Evolutionary conservation across 805 yeast species (phyloP), one percentile per base, ranked within the genome.

Genomic region (Yarrowia osloensis): DNA sequence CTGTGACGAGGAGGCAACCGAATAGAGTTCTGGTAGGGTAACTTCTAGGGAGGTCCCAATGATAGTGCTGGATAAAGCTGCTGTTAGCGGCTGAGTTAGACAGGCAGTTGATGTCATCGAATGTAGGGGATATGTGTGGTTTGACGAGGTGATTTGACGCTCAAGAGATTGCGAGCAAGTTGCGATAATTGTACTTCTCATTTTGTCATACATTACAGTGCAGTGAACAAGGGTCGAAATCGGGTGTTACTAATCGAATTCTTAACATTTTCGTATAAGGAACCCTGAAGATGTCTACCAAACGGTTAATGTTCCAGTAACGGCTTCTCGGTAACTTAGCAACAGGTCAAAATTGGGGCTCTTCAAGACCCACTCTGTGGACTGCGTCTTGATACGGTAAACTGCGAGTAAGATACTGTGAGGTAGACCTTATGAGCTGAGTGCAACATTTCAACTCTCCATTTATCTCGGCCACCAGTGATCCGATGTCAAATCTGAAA

Each of bases 1-100:
- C 63, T 26, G 63, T 57, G 63, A 57, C 49, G 63, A 57, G 49
- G 63, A 57, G 49, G 63, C 49, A 39, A 57, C 63, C 49, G 29
- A 39, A 57, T 57, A 57, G 29, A 26, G 63, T 57, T 57, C 7
- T n/a, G 62, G 63, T 57, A 57, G 63, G 63, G 63, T 57, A 57
- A 57, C 63, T 37, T 54, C 22, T n/a, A 44, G 61, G 42, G 55
- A 29, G 15, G 22, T 54, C 61, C 61, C 59, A 52, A 52, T 24
- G 59, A 52, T 52, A 52, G 33, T 8, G 42, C 42, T n/a, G 42
- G 22, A 40, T 40, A 21, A 21, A 9, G 21, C 22, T n/a, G 40
- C 40, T 35, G 40, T 35, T 33, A 33, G 35, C 35, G 35, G 13
- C 42, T 46, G 52, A 28, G 52, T 47, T 28, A 47, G 17, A 26